A percentile compares a stretch with the other conserved stretches of the same genome.
phyloP scores from a whole-genome alignment of 176 grass and related monocot species.

The Aegilops bicornis region DNA sequence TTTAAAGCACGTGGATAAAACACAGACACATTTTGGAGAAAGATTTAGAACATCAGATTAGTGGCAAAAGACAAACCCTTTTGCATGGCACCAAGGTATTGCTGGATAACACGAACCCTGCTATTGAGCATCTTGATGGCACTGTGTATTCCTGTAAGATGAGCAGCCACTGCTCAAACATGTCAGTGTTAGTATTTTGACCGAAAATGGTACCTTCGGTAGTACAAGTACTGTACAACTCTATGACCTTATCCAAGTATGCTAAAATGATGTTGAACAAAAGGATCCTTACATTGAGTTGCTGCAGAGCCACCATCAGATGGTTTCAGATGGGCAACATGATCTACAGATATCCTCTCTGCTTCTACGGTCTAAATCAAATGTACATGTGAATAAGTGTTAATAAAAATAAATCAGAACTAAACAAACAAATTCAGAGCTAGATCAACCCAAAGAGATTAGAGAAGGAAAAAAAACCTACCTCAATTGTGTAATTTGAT shows the following conservation, averaged over 20 bases:
- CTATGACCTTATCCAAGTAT: not conserved
- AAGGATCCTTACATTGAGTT: slow-evolving; percentile 79
- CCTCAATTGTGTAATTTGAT: slow-evolving; percentile 99
- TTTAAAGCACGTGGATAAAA: slow-evolving; percentile 23
- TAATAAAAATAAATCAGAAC: slow-evolving; percentile 7
- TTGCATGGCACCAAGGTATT: slow-evolving; percentile 94
- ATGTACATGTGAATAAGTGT: slow-evolving; percentile 22
- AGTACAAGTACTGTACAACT: slow-evolving; percentile 5
- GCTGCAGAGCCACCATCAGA: slow-evolving; percentile 98
- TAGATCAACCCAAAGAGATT: slow-evolving; percentile 6
- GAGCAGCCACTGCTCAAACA: slow-evolving; percentile 84
- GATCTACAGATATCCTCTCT: slow-evolving; percentile 97
- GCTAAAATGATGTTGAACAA: slow-evolving; percentile 25
- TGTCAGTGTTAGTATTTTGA: slow-evolving; percentile 44
- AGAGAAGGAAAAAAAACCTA: slow-evolving; percentile 45
- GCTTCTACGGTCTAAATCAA: slow-evolving; percentile 88
- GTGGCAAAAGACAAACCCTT: slow-evolving; percentile 55
- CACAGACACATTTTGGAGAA: slow-evolving; percentile 4
- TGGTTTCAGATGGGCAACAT: slow-evolving; percentile 99
- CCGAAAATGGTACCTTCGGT: not conserved
- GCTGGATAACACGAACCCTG: slow-evolving; percentile 84
- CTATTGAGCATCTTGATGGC: slow-evolving; percentile 99
- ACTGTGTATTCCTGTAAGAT: slow-evolving; percentile 99
- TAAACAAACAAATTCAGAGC: slow-evolving; percentile 3
- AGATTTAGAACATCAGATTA: not conserved